Conservation (phyloP, 2,329 filamentous ascomycete species). For the Ophiostoma sp. region DNA sequence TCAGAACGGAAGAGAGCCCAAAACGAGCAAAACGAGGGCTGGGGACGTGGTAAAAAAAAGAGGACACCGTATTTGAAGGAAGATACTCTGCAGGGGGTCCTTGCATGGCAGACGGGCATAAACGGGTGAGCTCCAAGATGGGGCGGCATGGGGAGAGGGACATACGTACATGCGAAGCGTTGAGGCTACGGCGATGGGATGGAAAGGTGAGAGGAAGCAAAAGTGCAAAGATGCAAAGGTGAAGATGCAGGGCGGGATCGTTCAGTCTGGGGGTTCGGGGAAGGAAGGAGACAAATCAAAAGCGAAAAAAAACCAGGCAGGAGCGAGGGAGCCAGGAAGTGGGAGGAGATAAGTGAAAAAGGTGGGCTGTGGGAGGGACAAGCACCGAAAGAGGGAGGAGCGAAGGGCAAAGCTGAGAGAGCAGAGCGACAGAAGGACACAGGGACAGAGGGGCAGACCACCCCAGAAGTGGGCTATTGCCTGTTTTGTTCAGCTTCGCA, state of each 20-base stretch:
- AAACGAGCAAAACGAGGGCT: slow-evolving; percentile 10
- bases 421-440: neutral
- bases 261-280: neutral
- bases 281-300: slow-evolving; percentile 15
- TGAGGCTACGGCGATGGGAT: slow-evolving; percentile 18
- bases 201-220: slow-evolving; percentile 8
- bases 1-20: slow-evolving; percentile 11
- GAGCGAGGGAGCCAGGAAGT: slow-evolving; percentile 16
- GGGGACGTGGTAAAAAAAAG: slow-evolving; percentile 15
- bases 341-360: slow-evolving; percentile 20
- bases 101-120: neutral
- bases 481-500: slow-evolving; percentile 11
- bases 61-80: slow-evolving; percentile 22
- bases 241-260: neutral
- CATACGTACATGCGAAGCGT: slow-evolving; percentile 1
- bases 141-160: neutral
- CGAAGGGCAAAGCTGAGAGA: neutral
- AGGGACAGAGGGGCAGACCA: neutral
- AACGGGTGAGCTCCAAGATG: neutral
- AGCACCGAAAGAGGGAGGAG: neutral
- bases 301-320: slow-evolving; percentile 15
- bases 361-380: slow-evolving; percentile 14
- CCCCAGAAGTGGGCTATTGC: slow-evolving; percentile 7
- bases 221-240: slow-evolving; percentile 14
- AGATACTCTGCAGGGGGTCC: neutral